Conservation (phyloP, 2,329 filamentous ascomycete genomes). For the Neopestalotiopsis sp. region DNA sequence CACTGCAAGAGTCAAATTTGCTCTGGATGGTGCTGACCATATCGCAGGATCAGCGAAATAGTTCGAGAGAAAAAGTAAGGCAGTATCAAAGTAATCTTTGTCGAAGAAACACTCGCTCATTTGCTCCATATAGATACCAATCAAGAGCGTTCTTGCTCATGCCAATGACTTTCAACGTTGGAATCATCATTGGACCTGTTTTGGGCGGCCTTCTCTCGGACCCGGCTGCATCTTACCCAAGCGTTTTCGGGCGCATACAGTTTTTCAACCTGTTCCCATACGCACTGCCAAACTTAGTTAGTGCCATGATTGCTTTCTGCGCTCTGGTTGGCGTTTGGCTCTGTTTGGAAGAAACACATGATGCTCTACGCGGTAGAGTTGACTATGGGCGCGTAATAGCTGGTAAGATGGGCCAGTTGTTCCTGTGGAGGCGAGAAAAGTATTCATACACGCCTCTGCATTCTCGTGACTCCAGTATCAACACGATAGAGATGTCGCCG, state of each 20-base stretch:
- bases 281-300: constrained; percentile 60
- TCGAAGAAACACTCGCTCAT: constrained; percentile 18
- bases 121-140: constrained; percentile 39
- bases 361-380: constrained; percentile 45
- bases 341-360: constrained; percentile 59
- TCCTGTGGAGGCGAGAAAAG: constrained; percentile 30
- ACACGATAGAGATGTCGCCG: constrained; percentile 37
- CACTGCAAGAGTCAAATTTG: too few relatives aligned
- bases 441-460: constrained; percentile 42
- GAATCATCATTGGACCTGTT: constrained; percentile 63
- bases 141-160: constrained; percentile 49
- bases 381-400: constrained; percentile 52
- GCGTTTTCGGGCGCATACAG: constrained; percentile 49
- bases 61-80: constrained; percentile 49
- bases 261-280: constrained; percentile 59
- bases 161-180: constrained; percentile 75
- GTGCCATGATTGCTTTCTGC: constrained; percentile 50
- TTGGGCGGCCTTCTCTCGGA: constrained; percentile 53
- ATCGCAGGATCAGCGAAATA: constrained; percentile 48
- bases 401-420: constrained; percentile 36
- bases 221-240: constrained; percentile 48
- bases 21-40: neutral
- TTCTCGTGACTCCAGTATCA: constrained; percentile 34
- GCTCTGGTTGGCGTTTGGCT: constrained; percentile 54
- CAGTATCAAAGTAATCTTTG: too few relatives aligned